Percentiles rank a stretch among this genome's conserved stretches.
These are phyloP conservation scores for Dothideomycetes sp. DNA, from an alignment of 2,329 filamentous ascomycete species.

Conservation along the genomic window DNA sequence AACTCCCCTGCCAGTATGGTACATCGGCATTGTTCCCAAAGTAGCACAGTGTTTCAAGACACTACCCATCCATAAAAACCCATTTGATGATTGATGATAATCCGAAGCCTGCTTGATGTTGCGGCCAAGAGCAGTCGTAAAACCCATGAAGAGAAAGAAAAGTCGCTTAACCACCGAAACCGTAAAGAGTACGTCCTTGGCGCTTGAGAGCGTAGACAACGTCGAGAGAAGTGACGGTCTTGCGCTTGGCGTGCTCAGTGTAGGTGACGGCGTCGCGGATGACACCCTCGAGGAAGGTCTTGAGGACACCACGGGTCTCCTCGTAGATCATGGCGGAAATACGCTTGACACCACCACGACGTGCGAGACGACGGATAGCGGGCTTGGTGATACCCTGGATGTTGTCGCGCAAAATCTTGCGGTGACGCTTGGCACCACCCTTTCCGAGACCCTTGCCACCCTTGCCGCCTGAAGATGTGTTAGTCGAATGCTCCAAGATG, in stretches of 20 bases:
- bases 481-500: slow-evolving; percentile 31
- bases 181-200: slow-evolving; percentile 58
- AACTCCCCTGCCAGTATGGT: slow-evolving; percentile 17
- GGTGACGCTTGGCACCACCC: slow-evolving; percentile 96
- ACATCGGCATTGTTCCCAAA: slow-evolving; percentile 14
- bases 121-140: slow-evolving; percentile 13
- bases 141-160: slow-evolving; percentile 15
- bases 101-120: slow-evolving; percentile 9
- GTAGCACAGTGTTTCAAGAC: slow-evolving; percentile 8
- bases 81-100: slow-evolving; percentile 14
- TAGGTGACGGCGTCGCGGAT: slow-evolving; percentile 73
- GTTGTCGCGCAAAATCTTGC: slow-evolving; percentile 99
- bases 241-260: slow-evolving; percentile 75
- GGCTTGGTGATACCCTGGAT: slow-evolving; percentile 99
- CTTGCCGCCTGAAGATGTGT: slow-evolving; percentile 65
- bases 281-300: slow-evolving; percentile 75
- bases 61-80: slow-evolving; percentile 13
- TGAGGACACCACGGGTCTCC: slow-evolving; percentile 72
- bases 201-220: slow-evolving; percentile 56
- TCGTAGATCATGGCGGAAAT: slow-evolving; percentile 93
- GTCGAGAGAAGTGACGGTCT: slow-evolving; percentile 57
- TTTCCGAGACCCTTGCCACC: slow-evolving; percentile 97
- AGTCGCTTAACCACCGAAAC: slow-evolving; percentile 53
- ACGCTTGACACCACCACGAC: slow-evolving; percentile 99
- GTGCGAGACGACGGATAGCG: slow-evolving; percentile 94